Evolutionary conservation across 163 green algal species (phyloP).

Genomic region (Coccomyxa subellipsoidea): DNA sequence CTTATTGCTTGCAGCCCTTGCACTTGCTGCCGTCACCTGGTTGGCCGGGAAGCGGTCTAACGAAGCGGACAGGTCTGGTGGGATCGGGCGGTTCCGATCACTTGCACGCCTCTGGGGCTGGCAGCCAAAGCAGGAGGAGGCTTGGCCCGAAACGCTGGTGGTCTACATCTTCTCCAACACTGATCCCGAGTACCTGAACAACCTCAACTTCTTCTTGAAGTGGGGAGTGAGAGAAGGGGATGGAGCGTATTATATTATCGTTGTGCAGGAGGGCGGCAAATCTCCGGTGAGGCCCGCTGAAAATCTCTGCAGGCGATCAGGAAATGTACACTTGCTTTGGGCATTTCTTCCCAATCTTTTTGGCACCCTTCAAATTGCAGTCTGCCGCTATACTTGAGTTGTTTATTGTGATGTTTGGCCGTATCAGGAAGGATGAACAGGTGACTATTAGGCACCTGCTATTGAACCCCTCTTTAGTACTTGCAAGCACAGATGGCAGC

Average conservation of each 20-base stretch:
- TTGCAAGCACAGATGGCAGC: not conserved
- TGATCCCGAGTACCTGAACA: conserved; percentile 46
- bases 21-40: not conserved
- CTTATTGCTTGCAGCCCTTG: not conserved
- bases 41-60: not conserved
- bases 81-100: not conserved
- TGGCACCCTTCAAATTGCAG: not conserved
- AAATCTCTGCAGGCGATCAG: not conserved
- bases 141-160: conserved; percentile 33
- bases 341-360: not conserved
- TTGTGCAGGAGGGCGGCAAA: conserved; percentile 29
- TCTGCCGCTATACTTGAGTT: not conserved
- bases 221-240: conserved; percentile 25
- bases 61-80: not conserved
- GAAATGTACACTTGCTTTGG: not conserved
- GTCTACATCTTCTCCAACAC: conserved; percentile 54
- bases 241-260: conserved; percentile 39
- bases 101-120: not conserved
- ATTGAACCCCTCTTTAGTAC: not conserved
- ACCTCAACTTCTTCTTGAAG: conserved; percentile 44
- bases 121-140: not conserved
- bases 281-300: not conserved
- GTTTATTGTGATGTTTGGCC: not conserved
- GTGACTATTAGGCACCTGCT: not conserved
- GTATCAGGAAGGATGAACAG: not conserved